Conservation (phyloP, 2,329 filamentous ascomycete genomes). For the Rachicladosporium sp. region DNA sequence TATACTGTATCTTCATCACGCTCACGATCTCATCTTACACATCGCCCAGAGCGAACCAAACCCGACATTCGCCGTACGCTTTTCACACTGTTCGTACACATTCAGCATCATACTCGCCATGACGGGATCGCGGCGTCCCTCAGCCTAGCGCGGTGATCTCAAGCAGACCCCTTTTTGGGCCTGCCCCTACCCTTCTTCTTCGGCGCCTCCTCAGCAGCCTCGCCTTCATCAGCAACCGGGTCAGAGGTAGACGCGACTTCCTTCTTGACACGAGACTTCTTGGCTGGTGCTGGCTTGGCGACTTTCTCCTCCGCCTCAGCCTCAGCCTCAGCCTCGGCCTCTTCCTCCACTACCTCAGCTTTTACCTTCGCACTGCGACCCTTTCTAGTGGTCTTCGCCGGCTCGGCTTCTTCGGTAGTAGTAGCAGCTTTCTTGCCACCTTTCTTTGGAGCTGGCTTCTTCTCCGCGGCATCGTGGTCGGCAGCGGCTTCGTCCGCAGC, state of each 20-base stretch:
- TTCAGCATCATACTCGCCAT: no score
- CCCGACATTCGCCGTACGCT: no score
- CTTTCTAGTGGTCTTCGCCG: not conserved
- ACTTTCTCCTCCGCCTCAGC: constrained; percentile 35
- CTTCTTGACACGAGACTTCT: constrained; percentile 1
- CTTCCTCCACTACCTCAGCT: constrained; percentile 17
- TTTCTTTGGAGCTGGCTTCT: constrained; percentile 16
- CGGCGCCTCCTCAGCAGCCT: constrained; percentile 33
- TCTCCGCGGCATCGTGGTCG: constrained; percentile 7
- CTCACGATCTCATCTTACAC: no score
- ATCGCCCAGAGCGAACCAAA: no score
- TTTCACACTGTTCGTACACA: no score
- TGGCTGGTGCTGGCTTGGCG: constrained; percentile 25
- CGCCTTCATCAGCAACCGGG: constrained; percentile 34
- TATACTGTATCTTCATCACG: no score
- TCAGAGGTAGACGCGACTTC: constrained; percentile 18
- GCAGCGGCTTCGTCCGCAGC: constrained; percentile 14
- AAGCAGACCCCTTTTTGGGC: constrained; percentile 16
- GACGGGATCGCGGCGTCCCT: no score
- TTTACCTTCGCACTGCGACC: constrained; percentile 9
- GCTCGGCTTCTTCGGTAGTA: constrained; percentile 10
- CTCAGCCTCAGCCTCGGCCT: constrained; percentile 37
- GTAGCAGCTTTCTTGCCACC: constrained; percentile 25
- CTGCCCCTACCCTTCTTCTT: constrained; percentile 20
- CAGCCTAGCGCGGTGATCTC: not conserved